Evolutionary conservation across 495 filamentous ascomycete species (phyloP).

Genomic region (Trichoderma orchidacearum): DNA sequence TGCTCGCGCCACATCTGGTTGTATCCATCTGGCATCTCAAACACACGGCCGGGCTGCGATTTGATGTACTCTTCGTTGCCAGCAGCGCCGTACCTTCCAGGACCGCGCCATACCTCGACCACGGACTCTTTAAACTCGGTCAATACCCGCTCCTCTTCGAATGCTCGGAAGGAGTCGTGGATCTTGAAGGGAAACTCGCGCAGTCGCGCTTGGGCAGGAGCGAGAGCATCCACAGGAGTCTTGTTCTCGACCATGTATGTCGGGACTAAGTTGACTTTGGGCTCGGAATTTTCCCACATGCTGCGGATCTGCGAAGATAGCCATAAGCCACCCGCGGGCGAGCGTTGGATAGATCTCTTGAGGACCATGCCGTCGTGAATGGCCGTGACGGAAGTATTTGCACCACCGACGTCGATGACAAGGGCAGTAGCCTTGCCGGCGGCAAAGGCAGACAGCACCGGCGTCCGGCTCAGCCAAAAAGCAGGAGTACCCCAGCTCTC

Average conservation of each 20-base stretch:
- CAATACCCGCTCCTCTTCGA: conserved; percentile 85
- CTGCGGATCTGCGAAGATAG: conserved; percentile 75
- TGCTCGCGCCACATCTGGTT: conserved; percentile 88
- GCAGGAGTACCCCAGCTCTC: conserved; percentile 90
- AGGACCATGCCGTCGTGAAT: conserved; percentile 91
- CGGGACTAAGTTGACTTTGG: conserved; percentile 67
- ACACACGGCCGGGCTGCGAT: conserved; percentile 59
- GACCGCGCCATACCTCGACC: conserved; percentile 84
- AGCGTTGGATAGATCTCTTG: conserved; percentile 72
- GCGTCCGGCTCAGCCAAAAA: conserved; percentile 65
- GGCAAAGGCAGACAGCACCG: conserved; percentile 55
- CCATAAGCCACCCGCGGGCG: conserved; percentile 76
- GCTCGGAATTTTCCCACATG: conserved; percentile 60
- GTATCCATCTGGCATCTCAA: conserved; percentile 91
- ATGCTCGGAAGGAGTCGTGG: conserved; percentile 54
- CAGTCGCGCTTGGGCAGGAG: conserved; percentile 42
- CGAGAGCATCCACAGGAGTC: conserved; percentile 74
- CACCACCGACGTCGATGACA: conserved; percentile 84
- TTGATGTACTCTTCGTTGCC: conserved; percentile 54
- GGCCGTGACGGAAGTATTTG: conserved; percentile 79
- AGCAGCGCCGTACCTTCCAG: conserved; percentile 47
- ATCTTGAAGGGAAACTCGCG: conserved; percentile 53
- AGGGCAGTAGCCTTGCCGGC: conserved; percentile 84
- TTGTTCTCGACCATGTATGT: conserved; percentile 81
- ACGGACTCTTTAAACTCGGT: conserved; percentile 96